phyloP scores from a whole-genome alignment of 257 asterid species.

The Haberlea rhodopensis region DNA sequence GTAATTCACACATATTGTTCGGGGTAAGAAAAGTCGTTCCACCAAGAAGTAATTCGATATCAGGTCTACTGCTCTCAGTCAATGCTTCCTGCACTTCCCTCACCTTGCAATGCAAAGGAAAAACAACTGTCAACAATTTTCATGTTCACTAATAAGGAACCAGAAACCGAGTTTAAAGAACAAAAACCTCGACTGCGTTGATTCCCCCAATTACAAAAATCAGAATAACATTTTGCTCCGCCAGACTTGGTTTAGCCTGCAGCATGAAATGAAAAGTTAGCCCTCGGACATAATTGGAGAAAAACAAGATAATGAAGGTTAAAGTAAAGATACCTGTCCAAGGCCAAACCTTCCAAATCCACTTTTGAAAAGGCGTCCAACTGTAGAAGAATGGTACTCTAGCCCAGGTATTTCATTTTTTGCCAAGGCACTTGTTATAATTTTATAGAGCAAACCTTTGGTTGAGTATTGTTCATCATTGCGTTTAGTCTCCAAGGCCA shows the following conservation, averaged over 20 bases:
- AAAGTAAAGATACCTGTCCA: constrained; percentile 62
- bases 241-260: constrained; percentile 91
- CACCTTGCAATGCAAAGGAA: constrained; percentile 47
- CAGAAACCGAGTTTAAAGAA: constrained; percentile 18
- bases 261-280: constrained; percentile 20
- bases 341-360: constrained; percentile 98
- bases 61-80: constrained; percentile 78
- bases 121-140: constrained; percentile 2
- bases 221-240: constrained; percentile 75
- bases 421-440: constrained; percentile 56
- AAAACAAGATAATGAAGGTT: constrained; percentile 4
- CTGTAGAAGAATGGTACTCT: constrained; percentile 93
- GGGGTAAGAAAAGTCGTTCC: constrained; percentile 97
- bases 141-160: constrained; percentile 1
- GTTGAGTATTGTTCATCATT: constrained; percentile 64
- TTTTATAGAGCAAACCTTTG: constrained; percentile 70
- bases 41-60: constrained; percentile 67
- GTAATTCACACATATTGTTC: constrained; percentile 70
- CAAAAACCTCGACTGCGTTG: constrained; percentile 80
- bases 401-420: constrained; percentile 79
- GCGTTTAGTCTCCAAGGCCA: constrained; percentile 46
- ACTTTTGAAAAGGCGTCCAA: constrained; percentile 92
- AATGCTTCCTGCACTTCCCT: constrained; percentile 84
- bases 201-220: constrained; percentile 88
- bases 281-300: constrained; percentile 8